These are phyloP conservation scores for Chlorokybus atmophyticus DNA, from an alignment of 139 green algal species.

Conservation along the genomic window DNA sequence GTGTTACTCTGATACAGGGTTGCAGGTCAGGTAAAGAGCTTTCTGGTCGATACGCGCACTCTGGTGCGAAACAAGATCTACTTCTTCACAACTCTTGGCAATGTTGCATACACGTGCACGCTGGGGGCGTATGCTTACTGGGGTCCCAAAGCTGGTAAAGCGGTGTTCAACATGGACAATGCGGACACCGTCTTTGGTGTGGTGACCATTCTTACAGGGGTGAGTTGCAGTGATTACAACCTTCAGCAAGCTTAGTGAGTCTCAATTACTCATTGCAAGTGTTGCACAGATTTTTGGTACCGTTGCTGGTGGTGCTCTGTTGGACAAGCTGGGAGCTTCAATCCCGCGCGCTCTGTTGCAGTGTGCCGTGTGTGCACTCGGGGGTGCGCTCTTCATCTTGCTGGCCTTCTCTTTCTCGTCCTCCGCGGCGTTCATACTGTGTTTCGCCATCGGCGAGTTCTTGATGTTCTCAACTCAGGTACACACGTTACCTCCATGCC, in stretches of 20 bases:
- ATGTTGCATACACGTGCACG: background rate
- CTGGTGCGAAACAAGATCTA: background rate
- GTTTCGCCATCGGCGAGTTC: constrained; percentile 22
- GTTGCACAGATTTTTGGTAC: constrained; percentile 48
- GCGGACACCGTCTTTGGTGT: constrained; percentile 74
- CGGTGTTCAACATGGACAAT: constrained; percentile 40
- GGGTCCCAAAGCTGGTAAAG: constrained; percentile 49
- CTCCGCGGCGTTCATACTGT: constrained; percentile 5
- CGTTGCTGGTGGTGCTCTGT: constrained; percentile 51
- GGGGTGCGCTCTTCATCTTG: constrained; percentile 42
- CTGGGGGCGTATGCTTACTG: constrained; percentile 68
- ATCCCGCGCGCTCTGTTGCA: constrained; percentile 22
- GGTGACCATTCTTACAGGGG: constrained; percentile 73
- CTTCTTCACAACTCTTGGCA: background rate
- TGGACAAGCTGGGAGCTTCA: constrained; percentile 60
- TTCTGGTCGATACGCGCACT: background rate
- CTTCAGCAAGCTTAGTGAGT: too few species aligned
- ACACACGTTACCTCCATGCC: too few species aligned
- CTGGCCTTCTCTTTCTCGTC: constrained; percentile 37
- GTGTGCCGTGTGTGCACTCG: background rate
- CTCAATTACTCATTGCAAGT: too few species aligned
- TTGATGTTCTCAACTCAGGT: constrained; percentile 27
- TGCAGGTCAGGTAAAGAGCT: too few species aligned
- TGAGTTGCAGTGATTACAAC: too few species aligned
- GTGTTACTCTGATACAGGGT: too few species aligned